A percentile compares a stretch with the other conserved stretches of the same genome.
Evolutionary conservation across 1,139 yeast genomes (phyloP).

Genomic region (Debaryomycetaceae sp.): DNA sequence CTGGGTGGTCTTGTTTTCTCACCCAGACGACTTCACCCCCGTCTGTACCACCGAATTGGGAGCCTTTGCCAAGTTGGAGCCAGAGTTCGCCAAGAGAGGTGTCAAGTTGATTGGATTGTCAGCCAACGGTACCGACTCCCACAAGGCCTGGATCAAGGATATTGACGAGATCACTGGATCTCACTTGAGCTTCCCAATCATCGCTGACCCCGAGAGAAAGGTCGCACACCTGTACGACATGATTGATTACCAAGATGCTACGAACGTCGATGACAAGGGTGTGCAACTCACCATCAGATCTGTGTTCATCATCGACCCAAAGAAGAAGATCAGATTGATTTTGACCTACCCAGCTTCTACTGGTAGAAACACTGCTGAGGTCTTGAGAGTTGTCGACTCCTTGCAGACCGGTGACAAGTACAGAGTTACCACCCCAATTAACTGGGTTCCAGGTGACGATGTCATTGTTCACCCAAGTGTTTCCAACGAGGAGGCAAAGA

Average conservation of each 20-base stretch:
- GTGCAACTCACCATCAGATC: constrained; percentile 76
- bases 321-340: constrained; percentile 67
- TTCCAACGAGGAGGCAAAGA: constrained; percentile 67
- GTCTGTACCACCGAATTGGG: constrained; percentile 90
- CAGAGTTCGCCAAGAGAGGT: constrained; percentile 73
- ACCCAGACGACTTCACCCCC: constrained; percentile 87
- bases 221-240: constrained; percentile 70
- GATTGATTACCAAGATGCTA: constrained; percentile 82
- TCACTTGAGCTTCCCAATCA: constrained; percentile 67
- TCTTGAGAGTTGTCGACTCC: constrained; percentile 76
- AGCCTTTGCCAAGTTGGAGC: constrained; percentile 80
- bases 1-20: constrained; percentile 81
- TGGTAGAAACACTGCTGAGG: constrained; percentile 88
- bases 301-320: constrained; percentile 79
- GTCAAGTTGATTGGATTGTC: constrained; percentile 78
- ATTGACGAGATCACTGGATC: constrained; percentile 75
- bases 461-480: constrained; percentile 78
- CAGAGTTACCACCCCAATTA: constrained; percentile 77
- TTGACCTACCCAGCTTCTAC: constrained; percentile 82
- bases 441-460: constrained; percentile 86
- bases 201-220: constrained; percentile 73
- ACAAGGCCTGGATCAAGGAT: constrained; percentile 79
- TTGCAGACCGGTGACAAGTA: constrained; percentile 71
- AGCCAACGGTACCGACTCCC: constrained; percentile 68
- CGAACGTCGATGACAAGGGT: constrained; percentile 71